Conservation (phyloP, 345 rosid species). For the Corchorus olitorius region DNA sequence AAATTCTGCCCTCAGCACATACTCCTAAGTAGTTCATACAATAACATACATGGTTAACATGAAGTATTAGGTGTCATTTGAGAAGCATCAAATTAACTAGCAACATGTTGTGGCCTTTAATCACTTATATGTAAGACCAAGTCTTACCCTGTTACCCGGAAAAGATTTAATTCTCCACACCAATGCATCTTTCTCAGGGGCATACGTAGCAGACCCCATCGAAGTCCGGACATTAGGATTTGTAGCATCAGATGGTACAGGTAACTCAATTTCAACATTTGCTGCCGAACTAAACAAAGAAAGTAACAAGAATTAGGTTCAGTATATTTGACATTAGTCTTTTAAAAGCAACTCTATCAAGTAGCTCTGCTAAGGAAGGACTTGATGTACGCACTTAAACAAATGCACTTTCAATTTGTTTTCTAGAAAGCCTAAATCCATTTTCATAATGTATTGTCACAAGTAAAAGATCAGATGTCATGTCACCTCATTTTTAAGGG, state of each 20-base stretch:
- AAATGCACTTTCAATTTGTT: neutral
- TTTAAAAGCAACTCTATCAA: neutral
- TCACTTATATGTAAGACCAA: neutral
- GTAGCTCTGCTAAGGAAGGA: neutral
- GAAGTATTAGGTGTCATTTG: neutral
- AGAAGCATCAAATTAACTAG: neutral
- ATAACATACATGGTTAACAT: conserved; percentile 14
- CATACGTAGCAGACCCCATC: conserved; percentile 75
- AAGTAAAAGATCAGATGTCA: too few relatives aligned
- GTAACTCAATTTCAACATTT: conserved; percentile 74
- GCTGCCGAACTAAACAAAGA: conserved; percentile 63
- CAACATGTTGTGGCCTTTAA: neutral
- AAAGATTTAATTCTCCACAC: conserved; percentile 81
- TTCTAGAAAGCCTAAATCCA: neutral
- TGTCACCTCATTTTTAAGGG: too few relatives aligned
- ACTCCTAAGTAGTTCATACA: conserved; percentile 47
- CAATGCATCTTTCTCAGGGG: conserved; percentile 77
- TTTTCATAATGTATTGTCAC: too few relatives aligned
- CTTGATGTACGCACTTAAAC: neutral
- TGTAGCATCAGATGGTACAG: conserved; percentile 72
- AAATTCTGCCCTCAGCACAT: conserved; percentile 86
- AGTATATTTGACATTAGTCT: neutral
- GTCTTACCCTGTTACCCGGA: conserved; percentile 63
- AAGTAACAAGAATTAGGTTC: conserved; percentile 2
- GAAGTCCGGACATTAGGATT: conserved; percentile 72